These are phyloP conservation scores for Sarocladiaceae sp. DNA, from an alignment of 2,329 filamentous ascomycete species.

Conservation along the genomic window DNA sequence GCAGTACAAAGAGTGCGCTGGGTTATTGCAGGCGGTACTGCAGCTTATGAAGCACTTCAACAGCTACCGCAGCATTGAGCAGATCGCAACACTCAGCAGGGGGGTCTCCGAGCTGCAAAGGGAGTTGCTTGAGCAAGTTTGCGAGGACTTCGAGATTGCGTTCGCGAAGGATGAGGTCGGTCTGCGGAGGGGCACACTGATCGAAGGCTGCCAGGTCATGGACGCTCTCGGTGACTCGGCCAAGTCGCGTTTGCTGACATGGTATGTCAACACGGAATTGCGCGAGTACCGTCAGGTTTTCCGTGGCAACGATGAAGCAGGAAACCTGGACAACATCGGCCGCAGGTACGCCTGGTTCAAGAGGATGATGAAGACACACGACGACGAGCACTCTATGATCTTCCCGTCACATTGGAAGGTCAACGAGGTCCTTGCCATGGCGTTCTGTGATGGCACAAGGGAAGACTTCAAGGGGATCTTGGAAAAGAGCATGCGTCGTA, in stretches of 20 bases:
- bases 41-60: slow-evolving; percentile 99
- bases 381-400: slow-evolving; percentile 82
- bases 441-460: slow-evolving; percentile 90
- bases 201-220: slow-evolving; percentile 88
- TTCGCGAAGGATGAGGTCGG: slow-evolving; percentile 84
- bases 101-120: slow-evolving; percentile 92
- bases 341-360: slow-evolving; percentile 94
- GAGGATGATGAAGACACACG: slow-evolving; percentile 90
- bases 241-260: slow-evolving; percentile 73
- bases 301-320: slow-evolving; percentile 91
- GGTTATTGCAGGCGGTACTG: slow-evolving; percentile 86
- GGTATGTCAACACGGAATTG: slow-evolving; percentile 97
- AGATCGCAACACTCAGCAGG: slow-evolving; percentile 87
- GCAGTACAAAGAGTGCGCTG: slow-evolving; percentile 92
- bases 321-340: slow-evolving; percentile 92
- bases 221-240: slow-evolving; percentile 90
- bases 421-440: slow-evolving; percentile 80
- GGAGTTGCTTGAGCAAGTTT: slow-evolving; percentile 93
- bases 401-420: slow-evolving; percentile 88
- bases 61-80: slow-evolving; percentile 93
- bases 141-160: slow-evolving; percentile 94
- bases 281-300: slow-evolving; percentile 95
- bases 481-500: slow-evolving; percentile 74
- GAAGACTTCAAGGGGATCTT: slow-evolving; percentile 94
- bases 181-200: slow-evolving; percentile 61